Percentiles rank a stretch among this genome's conserved stretches.
Conservation (phyloP, 2,329 filamentous ascomycete species). For the Aspergillus pseudotamarii region DNA sequence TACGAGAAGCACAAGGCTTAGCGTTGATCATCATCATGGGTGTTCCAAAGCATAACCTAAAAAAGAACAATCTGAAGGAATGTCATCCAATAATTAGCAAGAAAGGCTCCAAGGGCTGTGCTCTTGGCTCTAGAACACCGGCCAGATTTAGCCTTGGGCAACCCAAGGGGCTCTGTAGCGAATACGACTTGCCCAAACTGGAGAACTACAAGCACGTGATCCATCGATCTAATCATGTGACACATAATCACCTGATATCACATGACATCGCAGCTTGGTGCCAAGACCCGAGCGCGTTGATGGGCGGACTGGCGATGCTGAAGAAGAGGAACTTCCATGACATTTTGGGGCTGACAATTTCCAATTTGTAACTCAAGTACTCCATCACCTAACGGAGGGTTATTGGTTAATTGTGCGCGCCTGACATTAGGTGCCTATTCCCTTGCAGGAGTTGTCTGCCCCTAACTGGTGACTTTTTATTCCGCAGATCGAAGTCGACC, state of each 20-base stretch:
- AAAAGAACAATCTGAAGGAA: not conserved
- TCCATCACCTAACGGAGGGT: not conserved
- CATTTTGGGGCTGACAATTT: conserved; percentile 1
- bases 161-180: conserved; percentile 9
- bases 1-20: conserved; percentile 6
- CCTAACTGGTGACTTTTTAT: not conserved
- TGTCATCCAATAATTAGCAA: not conserved
- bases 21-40: not conserved
- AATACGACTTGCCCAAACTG: conserved; percentile 14
- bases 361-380: not conserved
- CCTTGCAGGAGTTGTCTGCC: not conserved
- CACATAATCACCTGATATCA: conserved; percentile 17
- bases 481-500: not conserved
- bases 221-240: not conserved
- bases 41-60: not conserved
- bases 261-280: conserved; percentile 14
- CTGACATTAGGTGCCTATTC: not conserved
- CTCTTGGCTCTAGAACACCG: not conserved
- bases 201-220: not conserved
- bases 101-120: conserved; percentile 4
- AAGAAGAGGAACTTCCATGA: conserved; percentile 3
- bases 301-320: conserved; percentile 4
- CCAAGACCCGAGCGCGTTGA: conserved; percentile 22
- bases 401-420: not conserved
- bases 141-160: conserved; percentile 9